Conservation (phyloP, 2,329 filamentous ascomycete genomes). For the Neoascochyta sp. region DNA sequence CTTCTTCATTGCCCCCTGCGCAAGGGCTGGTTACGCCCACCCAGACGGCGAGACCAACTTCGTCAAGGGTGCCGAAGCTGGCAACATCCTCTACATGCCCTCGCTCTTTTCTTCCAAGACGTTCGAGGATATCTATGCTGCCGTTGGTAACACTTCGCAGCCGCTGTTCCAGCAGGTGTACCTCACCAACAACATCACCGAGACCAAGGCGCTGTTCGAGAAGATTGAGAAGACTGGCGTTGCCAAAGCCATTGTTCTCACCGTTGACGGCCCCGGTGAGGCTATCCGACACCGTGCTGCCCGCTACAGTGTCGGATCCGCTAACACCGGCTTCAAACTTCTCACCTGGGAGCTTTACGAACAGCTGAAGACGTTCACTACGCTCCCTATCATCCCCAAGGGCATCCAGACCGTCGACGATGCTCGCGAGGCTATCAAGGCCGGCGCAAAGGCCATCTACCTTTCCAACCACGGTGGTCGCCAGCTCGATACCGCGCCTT, state of each 20-base stretch:
- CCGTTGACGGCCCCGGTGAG: slow-evolving; percentile 41
- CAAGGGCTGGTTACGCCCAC: slow-evolving; percentile 43
- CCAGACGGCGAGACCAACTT: slow-evolving; percentile 50
- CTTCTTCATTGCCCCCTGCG: slow-evolving; percentile 53
- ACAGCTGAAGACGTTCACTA: slow-evolving; percentile 36
- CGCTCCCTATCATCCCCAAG: slow-evolving; percentile 40
- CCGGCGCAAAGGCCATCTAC: slow-evolving; percentile 40
- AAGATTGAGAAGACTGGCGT: slow-evolving; percentile 30
- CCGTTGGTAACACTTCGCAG: slow-evolving; percentile 23
- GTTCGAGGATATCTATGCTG: slow-evolving; percentile 33
- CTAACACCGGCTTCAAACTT: slow-evolving; percentile 27
- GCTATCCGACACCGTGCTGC: slow-evolving; percentile 38
- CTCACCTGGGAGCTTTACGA: slow-evolving; percentile 38
- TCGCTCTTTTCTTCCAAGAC: slow-evolving; percentile 36
- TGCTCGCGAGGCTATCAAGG: slow-evolving; percentile 34
- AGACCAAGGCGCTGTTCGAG: slow-evolving; percentile 30
- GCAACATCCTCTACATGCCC: slow-evolving; percentile 51
- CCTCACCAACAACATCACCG: slow-evolving; percentile 31
- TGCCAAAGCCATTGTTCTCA: slow-evolving; percentile 42
- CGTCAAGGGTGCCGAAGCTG: slow-evolving; percentile 48
- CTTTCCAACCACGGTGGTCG: slow-evolving; percentile 44
- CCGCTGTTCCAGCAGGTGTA: slow-evolving; percentile 44
- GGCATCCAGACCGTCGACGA: slow-evolving; percentile 42
- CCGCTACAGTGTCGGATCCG: slow-evolving; percentile 30
- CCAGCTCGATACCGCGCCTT: slow-evolving; percentile 52